Evolutionary conservation across 441 rosid species (phyloP).

Genomic region (Isatis lusitanica): DNA sequence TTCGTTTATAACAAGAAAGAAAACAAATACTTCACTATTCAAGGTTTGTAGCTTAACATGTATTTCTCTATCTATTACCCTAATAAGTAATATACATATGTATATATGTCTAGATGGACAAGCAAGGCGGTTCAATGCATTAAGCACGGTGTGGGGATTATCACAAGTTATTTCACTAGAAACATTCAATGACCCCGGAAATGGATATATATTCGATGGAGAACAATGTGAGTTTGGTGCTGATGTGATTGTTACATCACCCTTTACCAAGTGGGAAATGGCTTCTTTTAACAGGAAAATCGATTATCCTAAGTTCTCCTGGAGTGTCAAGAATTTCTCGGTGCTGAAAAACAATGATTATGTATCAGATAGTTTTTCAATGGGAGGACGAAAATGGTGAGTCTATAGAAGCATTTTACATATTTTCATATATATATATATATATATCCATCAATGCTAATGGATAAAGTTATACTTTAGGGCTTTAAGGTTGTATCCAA

Average conservation of each 20-base stretch:
- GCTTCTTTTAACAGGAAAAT: neutral
- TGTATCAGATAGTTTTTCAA: too few relatives aligned
- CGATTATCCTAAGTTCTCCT: neutral
- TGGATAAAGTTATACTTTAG: too few relatives aligned
- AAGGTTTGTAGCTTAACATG: too few relatives aligned
- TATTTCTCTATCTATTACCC: too few relatives aligned
- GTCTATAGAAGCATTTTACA: too few relatives aligned
- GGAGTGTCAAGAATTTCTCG: neutral
- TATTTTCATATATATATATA: too few relatives aligned
- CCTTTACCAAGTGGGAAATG: neutral
- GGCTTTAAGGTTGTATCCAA: neutral
- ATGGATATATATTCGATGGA: constrained; percentile 8
- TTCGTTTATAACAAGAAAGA: constrained; percentile 18
- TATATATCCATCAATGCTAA: too few relatives aligned
- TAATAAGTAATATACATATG: too few relatives aligned
- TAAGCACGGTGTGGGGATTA: neutral
- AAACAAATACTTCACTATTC: neutral
- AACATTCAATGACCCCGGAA: neutral
- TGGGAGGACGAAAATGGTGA: too few relatives aligned
- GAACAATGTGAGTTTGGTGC: constrained; percentile 13
- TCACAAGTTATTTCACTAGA: neutral
- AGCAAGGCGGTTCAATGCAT: neutral
- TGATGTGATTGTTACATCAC: constrained; percentile 1
- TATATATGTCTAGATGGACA: neutral
- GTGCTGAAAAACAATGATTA: neutral